A percentile compares a stretch with the other conserved stretches of the same genome.
Evolutionary conservation across 805 yeast species (phyloP).

Genomic region (Tetrapisispora iriomotensis): DNA sequence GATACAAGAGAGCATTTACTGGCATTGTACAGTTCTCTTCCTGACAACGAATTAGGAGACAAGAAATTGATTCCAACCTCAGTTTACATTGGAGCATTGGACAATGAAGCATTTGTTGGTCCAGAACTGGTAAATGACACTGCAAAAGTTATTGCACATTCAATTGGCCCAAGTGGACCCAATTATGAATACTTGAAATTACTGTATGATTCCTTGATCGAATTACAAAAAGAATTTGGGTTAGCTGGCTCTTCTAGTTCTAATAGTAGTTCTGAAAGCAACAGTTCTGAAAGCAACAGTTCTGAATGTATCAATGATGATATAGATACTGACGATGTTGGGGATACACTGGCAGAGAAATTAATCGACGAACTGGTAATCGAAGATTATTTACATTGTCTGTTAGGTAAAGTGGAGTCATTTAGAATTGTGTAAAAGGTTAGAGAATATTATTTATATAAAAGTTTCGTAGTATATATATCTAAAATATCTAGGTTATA

Average conservation of each 20-base stretch:
- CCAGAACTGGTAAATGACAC: constrained; percentile 56
- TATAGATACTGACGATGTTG: too few relatives aligned
- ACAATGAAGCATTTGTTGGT: constrained; percentile 75
- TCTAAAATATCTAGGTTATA: too few relatives aligned
- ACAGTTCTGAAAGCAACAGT: neutral
- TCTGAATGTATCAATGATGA: neutral
- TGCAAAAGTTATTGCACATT: constrained; percentile 46
- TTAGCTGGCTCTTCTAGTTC: neutral
- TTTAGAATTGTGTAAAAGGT: neutral
- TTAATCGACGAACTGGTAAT: constrained; percentile 1
- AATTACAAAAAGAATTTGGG: constrained; percentile 17
- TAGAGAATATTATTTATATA: neutral
- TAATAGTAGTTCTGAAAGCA: neutral
- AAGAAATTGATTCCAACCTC: constrained; percentile 41
- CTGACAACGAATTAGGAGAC: constrained; percentile 28
- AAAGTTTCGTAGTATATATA: too few relatives aligned
- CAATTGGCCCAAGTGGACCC: constrained; percentile 73
- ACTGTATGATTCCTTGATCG: constrained; percentile 41
- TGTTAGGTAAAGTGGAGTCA: constrained; percentile 24
- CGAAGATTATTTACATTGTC: constrained; percentile 24
- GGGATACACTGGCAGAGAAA: neutral
- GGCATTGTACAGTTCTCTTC: constrained; percentile 11
- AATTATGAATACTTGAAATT: constrained; percentile 60
- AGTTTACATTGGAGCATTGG: constrained; percentile 77
- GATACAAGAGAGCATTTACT: neutral